Evolutionary conservation across 1,284 basidiomycete species (phyloP).

Genomic region (Volvariella volvacea): DNA sequence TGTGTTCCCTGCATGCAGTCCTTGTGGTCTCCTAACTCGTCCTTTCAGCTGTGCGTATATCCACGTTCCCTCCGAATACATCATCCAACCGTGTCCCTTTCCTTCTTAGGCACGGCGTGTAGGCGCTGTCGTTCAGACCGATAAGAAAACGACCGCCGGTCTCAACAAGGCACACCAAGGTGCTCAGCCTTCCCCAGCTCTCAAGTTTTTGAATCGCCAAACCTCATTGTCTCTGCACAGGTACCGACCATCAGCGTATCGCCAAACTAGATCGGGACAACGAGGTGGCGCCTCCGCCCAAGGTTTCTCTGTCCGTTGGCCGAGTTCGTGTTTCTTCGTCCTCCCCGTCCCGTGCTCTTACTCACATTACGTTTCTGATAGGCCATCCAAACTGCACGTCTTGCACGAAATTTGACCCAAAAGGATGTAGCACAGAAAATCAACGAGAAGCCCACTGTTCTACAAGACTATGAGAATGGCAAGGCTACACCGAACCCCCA

Average conservation of each 20-base stretch:
- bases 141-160: constrained; percentile 66
- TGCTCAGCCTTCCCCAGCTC: constrained; percentile 21
- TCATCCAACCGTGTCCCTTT: constrained; percentile 1
- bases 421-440: constrained; percentile 93
- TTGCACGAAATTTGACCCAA: constrained; percentile 77
- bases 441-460: constrained; percentile 84
- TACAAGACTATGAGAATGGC: constrained; percentile 88
- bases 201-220: constrained; percentile 2
- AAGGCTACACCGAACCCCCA: constrained; percentile 89
- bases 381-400: constrained; percentile 82
- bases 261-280: constrained; percentile 94
- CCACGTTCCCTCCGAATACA: not conserved
- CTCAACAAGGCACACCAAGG: constrained; percentile 70
- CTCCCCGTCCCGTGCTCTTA: constrained; percentile 2
- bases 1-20: too few species aligned
- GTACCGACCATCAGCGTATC: constrained; percentile 89
- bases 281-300: constrained; percentile 92
- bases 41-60: constrained; percentile 39
- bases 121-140: constrained; percentile 69
- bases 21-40: constrained; percentile 7
- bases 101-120: constrained; percentile 65
- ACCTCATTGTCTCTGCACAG: constrained; percentile 35
- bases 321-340: constrained; percentile 40
- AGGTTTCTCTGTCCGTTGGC: constrained; percentile 75
- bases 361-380: constrained; percentile 27